These are phyloP conservation scores for Zanthoxylum bungeanum DNA, from an alignment of 345 rosid genomes.

Conservation along the genomic window DNA sequence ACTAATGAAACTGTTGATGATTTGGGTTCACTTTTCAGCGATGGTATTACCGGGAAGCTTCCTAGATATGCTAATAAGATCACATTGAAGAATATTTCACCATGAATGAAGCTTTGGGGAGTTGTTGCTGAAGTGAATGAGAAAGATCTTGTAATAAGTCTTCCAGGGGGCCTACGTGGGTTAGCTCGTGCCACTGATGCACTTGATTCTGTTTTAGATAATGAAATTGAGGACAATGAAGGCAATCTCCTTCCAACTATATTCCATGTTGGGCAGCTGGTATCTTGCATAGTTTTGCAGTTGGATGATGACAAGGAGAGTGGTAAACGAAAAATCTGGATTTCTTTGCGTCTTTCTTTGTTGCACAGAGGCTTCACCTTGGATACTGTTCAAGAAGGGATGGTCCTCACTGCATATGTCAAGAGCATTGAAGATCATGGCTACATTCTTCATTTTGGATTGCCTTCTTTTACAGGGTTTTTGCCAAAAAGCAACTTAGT, in stretches of 20 bases:
- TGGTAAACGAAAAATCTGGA: slow-evolving; percentile 78
- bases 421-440: slow-evolving; percentile 98
- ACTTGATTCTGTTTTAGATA: slow-evolving; percentile 55
- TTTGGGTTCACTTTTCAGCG: slow-evolving; percentile 77
- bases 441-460: slow-evolving; percentile 87
- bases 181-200: slow-evolving; percentile 81
- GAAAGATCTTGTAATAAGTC: slow-evolving; percentile 84
- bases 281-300: slow-evolving; percentile 77
- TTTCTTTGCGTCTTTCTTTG: slow-evolving; percentile 80
- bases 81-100: slow-evolving; percentile 82
- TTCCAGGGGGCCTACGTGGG: slow-evolving; percentile 94
- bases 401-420: slow-evolving; percentile 73
- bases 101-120: slow-evolving; percentile 97
- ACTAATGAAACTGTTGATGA: slow-evolving; percentile 49
- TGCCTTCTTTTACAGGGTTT: slow-evolving; percentile 75
- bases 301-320: slow-evolving; percentile 81
- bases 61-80: slow-evolving; percentile 87
- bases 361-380: slow-evolving; percentile 69
- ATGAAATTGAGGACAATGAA: slow-evolving; percentile 55
- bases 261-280: slow-evolving; percentile 75
- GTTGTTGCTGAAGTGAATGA: slow-evolving; percentile 87
- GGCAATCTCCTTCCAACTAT: slow-evolving; percentile 44
- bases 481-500: slow-evolving; percentile 47
- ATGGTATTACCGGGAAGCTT: slow-evolving; percentile 68
- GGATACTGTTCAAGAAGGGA: slow-evolving; percentile 81